Base-by-base conservation (phyloP, 23 red algal species). In the Gracilaria caudata region DNA sequence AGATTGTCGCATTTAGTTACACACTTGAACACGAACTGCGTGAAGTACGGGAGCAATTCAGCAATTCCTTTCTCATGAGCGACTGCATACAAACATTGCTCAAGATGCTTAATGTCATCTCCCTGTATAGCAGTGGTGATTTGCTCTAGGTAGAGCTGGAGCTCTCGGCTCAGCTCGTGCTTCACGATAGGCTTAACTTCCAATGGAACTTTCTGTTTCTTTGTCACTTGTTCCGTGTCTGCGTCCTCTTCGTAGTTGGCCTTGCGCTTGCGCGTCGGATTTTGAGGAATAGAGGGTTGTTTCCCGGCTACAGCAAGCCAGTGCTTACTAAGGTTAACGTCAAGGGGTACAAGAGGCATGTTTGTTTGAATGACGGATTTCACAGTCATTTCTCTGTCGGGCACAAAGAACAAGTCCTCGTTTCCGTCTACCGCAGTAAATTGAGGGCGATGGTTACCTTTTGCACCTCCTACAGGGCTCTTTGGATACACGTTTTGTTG, bases 241-340 rank as follows among this genome's bases (percentile, higher is more conserved):
- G 25, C 51, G 41, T 53, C 17, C 35, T 64, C 74, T 4, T 43
- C 64, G 6, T 34, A 30, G 35, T 2, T 51, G 39, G 36, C 57
- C 28, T 51, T 32, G 0, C 44, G 39, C 65, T 68, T 77, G 51
- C 49, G 33, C 10, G 77, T 63, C 35, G 95, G 90, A 63, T 99
- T 99, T 34, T 99, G 88, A 8, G 93, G 82, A 51, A 95, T 95
- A 0, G 77, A 35, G 16, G 97, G 97, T 66, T 99, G 97, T 39
- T 82, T 84, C 17, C 93, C 93, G 29, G 95, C 88, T 6, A 99
- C 64, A 0, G 97, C 90, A 30, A 99, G 92, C 97, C 97, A 99
- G 70, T 99, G 97, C 17, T 70, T 59, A 70, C 51, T 92, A 0
- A 99, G 4, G 24, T 80, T 92, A 7, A 89, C 77, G 28, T 91